Conservation (phyloP, 2,329 filamentous ascomycete species). For the Didymella arachidicola region DNA sequence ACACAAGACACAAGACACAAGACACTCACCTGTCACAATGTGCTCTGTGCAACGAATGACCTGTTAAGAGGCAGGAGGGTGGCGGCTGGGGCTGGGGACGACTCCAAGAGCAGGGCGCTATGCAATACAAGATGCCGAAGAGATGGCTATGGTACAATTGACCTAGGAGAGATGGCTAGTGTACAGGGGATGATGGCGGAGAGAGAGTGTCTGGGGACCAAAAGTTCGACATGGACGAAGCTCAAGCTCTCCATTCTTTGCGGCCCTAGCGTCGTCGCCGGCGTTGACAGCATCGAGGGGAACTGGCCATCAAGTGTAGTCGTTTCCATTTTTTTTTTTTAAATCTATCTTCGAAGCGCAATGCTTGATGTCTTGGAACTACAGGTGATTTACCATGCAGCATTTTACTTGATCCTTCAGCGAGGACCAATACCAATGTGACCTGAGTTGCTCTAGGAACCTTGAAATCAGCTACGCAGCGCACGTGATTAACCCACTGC, state of each 20-base stretch:
- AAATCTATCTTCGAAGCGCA: not conserved
- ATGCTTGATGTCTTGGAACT: not conserved
- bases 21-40: constrained; percentile 12
- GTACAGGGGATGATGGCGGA: constrained; percentile 17
- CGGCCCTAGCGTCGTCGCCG: constrained; percentile 13
- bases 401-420: not conserved
- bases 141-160: constrained; percentile 41
- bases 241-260: constrained; percentile 16
- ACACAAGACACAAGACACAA: not conserved
- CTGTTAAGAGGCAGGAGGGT: constrained; percentile 7
- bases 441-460: not conserved
- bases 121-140: constrained; percentile 36
- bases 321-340: not conserved
- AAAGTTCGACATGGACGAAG: constrained; percentile 11
- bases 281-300: not conserved
- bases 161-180: constrained; percentile 15
- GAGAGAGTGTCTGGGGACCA: constrained; percentile 8
- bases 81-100: constrained; percentile 22
- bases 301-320: not conserved
- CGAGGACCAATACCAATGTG: not conserved
- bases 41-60: constrained; percentile 19
- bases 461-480: not conserved
- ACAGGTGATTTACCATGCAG: not conserved
- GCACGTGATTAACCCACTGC: constrained; percentile 1
- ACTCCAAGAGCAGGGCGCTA: constrained; percentile 44